Conservation (phyloP, 2,329 filamentous ascomycete genomes). For the Passalora sequoiae region DNA sequence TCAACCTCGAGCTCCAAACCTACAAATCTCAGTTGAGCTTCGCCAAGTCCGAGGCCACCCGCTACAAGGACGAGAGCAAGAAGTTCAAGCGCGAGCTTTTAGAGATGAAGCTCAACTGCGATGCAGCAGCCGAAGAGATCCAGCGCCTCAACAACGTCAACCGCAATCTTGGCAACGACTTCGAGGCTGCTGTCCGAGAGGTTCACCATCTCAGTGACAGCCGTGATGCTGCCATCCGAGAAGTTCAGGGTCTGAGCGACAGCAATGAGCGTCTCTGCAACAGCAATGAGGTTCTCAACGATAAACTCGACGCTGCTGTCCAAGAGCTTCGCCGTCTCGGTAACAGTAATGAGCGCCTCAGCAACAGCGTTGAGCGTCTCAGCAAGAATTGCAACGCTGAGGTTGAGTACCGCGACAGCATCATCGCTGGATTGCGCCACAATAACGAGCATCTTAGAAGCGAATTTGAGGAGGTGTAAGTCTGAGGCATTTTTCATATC, state of each 20-base stretch:
- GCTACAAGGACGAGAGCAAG: constrained; percentile 7
- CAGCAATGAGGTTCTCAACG: too few relatives aligned
- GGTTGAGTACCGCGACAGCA: too few relatives aligned
- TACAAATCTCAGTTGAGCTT: constrained; percentile 3
- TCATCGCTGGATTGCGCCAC: neutral
- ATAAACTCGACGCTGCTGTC: too few relatives aligned
- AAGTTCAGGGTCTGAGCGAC: neutral
- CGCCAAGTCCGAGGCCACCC: constrained; percentile 3
- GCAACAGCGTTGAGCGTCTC: too few relatives aligned
- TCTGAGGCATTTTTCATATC: too few relatives aligned
- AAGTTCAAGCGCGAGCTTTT: neutral
- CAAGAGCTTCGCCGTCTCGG: too few relatives aligned
- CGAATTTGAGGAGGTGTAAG: constrained; percentile 7
- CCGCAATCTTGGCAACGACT: neutral
- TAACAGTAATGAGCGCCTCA: too few relatives aligned
- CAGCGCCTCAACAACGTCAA: neutral
- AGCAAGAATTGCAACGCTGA: too few relatives aligned
- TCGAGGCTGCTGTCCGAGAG: too few relatives aligned
- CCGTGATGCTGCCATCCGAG: too few relatives aligned
- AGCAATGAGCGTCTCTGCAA: too few relatives aligned
- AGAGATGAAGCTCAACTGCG: neutral
- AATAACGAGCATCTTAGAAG: constrained; percentile 1
- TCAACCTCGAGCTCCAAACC: neutral
- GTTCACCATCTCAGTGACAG: too few relatives aligned
- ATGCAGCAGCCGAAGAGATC: neutral